Conservation (phyloP, 441 rosid species). For the Omphalea diandra region DNA sequence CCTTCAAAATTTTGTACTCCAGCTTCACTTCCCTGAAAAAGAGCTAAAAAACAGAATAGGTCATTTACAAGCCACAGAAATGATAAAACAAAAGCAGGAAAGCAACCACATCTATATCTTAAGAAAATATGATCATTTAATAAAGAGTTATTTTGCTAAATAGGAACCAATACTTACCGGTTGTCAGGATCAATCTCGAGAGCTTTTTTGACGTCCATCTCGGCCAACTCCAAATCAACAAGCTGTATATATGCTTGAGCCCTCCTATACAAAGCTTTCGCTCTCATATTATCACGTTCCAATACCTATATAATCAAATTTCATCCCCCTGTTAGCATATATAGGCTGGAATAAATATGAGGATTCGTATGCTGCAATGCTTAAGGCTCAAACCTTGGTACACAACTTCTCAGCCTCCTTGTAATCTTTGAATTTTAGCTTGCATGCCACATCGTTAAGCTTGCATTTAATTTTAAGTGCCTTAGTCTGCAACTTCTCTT, state of each 20-base stretch:
- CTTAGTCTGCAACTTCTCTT: constrained; percentile 67
- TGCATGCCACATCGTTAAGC: constrained; percentile 74
- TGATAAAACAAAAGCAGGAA: background rate
- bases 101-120: too few relatives aligned
- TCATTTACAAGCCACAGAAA: background rate
- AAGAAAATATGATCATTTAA: too few relatives aligned
- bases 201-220: constrained; percentile 75
- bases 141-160: too few relatives aligned
- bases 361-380: too few relatives aligned
- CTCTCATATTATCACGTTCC: constrained; percentile 59
- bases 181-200: constrained; percentile 79
- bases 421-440: constrained; percentile 67
- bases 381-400: constrained; percentile 51
- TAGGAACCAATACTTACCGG: constrained; percentile 31
- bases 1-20: constrained; percentile 62
- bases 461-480: constrained; percentile 68
- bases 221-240: constrained; percentile 75
- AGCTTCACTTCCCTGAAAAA: constrained; percentile 58
- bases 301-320: constrained; percentile 41
- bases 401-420: constrained; percentile 72
- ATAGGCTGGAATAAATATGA: background rate
- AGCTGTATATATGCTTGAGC: constrained; percentile 68
- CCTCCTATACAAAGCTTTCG: constrained; percentile 76
- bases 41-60: too few relatives aligned
- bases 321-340: background rate